A percentile compares a stretch with the other conserved stretches of the same genome.
Evolutionary conservation across 2,329 filamentous ascomycete genomes (phyloP).

Genomic region (Nemania sp.): DNA sequence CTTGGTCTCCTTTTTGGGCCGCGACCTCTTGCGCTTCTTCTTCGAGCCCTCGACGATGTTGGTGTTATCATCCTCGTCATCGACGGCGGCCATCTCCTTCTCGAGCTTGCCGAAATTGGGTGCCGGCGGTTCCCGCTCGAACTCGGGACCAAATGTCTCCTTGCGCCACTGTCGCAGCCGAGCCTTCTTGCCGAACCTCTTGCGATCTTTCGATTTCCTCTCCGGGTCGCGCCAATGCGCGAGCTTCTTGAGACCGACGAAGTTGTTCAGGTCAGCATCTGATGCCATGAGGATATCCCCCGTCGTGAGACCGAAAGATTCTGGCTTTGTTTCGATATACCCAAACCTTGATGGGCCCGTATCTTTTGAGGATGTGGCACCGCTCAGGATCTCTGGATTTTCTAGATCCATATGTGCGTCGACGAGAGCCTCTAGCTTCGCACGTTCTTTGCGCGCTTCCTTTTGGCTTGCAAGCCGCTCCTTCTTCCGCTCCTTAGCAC

Average conservation of each 20-base stretch:
- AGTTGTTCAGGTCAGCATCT: conserved; percentile 85
- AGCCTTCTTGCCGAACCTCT: conserved; percentile 90
- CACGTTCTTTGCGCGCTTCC: conserved; percentile 77
- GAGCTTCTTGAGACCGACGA: conserved; percentile 91
- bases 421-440: conserved; percentile 83
- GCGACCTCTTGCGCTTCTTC: conserved; percentile 43
- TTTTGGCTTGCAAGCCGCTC: conserved; percentile 65
- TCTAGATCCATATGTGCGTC: conserved; percentile 80
- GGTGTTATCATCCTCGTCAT: conserved; percentile 25
- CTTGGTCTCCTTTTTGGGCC: conserved; percentile 34
- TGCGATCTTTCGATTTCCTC: conserved; percentile 88
- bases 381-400: conserved; percentile 60
- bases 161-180: conserved; percentile 83
- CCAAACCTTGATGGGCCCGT: conserved; percentile 64
- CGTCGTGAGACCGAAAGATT: conserved; percentile 85
- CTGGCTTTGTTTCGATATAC: conserved; percentile 92
- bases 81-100: conserved; percentile 25
- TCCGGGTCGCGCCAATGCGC: conserved; percentile 85
- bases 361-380: conserved; percentile 32
- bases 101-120: conserved; percentile 56
- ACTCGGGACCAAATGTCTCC: conserved; percentile 65
- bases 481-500: conserved; percentile 61
- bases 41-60: conserved; percentile 45
- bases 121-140: conserved; percentile 59
- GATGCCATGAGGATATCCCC: conserved; percentile 88